Base-by-base conservation (phyloP, 2,329 filamentous ascomycete genomes). In the Blastomyces gilchristii region DNA sequence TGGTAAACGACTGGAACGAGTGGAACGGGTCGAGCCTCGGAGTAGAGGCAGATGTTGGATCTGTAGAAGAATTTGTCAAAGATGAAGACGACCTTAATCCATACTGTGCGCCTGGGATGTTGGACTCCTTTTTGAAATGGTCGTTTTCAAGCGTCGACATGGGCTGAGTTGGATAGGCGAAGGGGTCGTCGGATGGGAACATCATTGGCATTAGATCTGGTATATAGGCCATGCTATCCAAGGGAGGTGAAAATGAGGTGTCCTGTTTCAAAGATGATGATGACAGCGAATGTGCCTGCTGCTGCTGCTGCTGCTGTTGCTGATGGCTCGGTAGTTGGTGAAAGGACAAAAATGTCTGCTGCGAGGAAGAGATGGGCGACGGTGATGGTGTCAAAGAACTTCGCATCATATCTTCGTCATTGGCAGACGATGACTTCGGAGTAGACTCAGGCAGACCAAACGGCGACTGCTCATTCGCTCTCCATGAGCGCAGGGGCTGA, bases 181-280 rank as follows among this genome's bases (percentile, higher is more conserved):
- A 81, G 16, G 79, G 79, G 63, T 81, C 79, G 63, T 76, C 76
- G 1, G 79, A 80, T 3, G 79, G 78, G 64, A 78, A 81, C 79
- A 81, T 81, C 67, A 81, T 78, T 9, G 76, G 77, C 74, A 78
- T 79, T 49, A 81, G 71, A 67, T 80, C 79, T 1, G 78, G 78
- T 18, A 80, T 72, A 62, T 74, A 73, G 47, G 65, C 66, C 8
- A 68, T 60, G 58, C 70, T 72, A 41, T 69, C 69, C 61, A 76
- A 72, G 49, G 71, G 72, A 47, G 73, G 74, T 14, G 74, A 65
- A 63, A 72, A 75, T 18, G 69, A 68, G 25, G 67, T 60, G 9
- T 63, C 54, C 5, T 64, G 63, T 31, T 65, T 64, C 28, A 60
- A 18, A 16, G 64, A 57, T n/a, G 53, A 62, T 14, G 53, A 62